Conservation (phyloP, 2,329 filamentous ascomycete species). For the Beauveria bassiana region DNA sequence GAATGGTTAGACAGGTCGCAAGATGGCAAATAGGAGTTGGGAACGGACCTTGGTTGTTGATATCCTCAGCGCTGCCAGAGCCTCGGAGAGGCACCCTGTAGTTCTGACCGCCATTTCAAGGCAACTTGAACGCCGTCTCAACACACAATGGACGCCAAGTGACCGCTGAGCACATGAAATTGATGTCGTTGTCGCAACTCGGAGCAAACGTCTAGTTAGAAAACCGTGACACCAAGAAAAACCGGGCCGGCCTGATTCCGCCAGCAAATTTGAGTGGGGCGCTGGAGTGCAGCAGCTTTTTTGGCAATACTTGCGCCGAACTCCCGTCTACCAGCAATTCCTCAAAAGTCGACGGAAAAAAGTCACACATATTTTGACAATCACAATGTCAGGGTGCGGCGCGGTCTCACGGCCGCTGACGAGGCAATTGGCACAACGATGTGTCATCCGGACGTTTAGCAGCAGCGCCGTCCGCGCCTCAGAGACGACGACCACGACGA, state of each 20-base stretch:
- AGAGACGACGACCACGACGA: constrained; percentile 15
- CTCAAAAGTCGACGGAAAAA: neutral
- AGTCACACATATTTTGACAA: constrained; percentile 13
- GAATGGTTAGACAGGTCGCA: constrained; percentile 21
- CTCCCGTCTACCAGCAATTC: constrained; percentile 12
- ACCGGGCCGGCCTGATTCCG: constrained; percentile 22
- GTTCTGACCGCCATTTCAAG: constrained; percentile 38
- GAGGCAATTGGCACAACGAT: constrained; percentile 40
- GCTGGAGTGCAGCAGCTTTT: constrained; percentile 21
- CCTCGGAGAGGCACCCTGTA: constrained; percentile 43
- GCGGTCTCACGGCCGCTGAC: constrained; percentile 50
- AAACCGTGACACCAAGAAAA: constrained; percentile 20
- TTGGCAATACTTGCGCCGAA: constrained; percentile 12
- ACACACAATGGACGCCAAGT: neutral
- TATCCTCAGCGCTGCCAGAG: constrained; percentile 41
- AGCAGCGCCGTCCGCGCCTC: constrained; percentile 25
- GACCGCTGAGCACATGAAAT: neutral
- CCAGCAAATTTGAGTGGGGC: constrained; percentile 24
- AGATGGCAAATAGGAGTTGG: constrained; percentile 16
- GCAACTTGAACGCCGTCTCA: neutral
- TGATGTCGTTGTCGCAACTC: neutral
- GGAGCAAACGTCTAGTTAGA: constrained; percentile 13
- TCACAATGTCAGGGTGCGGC: constrained; percentile 50
- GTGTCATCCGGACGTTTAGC: constrained; percentile 29
- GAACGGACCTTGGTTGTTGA: constrained; percentile 31